Evolutionary conservation across 805 yeast species (phyloP), one percentile per base, ranked within the genome.

Genomic region (Metschnikowia vanudenii): DNA sequence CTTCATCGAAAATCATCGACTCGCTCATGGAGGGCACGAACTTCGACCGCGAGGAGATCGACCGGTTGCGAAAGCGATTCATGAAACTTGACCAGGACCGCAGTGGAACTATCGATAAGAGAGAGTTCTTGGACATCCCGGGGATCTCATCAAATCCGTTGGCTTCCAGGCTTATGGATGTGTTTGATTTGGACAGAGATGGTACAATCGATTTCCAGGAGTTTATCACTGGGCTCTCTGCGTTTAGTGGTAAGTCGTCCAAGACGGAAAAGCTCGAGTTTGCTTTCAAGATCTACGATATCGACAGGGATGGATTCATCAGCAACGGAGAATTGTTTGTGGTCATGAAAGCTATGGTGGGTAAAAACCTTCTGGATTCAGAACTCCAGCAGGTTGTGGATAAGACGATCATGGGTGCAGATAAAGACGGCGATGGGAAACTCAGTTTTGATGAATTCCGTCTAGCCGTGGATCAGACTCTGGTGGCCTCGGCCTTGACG

Each of bases 301-400:
- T 94, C 52, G 99, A 94, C 66, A 77, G 89, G 46, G 99, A 94
- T 63, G 99, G 99, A 0, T 90, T 61, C 62, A 88, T 94, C 31
- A 91, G 97, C 2, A 92, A 92, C 62, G 99, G 99, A 19, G 99
- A 94, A 67, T 67, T 94, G 46, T 94, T 85, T 59, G 75, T 92
- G 34, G 98, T 94, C 34, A 73, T 94, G 69, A 88, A 94, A 67
- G 87, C 88, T 80, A 94, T 94, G 99, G 99, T 95, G 22, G 99
- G 98, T 1, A 84, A 82, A 56, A 90, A 94, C 60, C 69, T 95
- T 47, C 85, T 82, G 51, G 96, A 88, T 49, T 81, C 80, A 22
- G 96, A 94, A 59, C 75, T 94, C 46, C 99, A 94, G 64, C 98
- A 95, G 66, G 80, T 94, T 43, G 97, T 92, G n/a, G 98, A 94